A percentile compares a stretch with the other conserved stretches of the same genome.
Evolutionary conservation across 2,329 filamentous ascomycete genomes (phyloP).

Genomic region (Coniochaeta ligniaria): DNA sequence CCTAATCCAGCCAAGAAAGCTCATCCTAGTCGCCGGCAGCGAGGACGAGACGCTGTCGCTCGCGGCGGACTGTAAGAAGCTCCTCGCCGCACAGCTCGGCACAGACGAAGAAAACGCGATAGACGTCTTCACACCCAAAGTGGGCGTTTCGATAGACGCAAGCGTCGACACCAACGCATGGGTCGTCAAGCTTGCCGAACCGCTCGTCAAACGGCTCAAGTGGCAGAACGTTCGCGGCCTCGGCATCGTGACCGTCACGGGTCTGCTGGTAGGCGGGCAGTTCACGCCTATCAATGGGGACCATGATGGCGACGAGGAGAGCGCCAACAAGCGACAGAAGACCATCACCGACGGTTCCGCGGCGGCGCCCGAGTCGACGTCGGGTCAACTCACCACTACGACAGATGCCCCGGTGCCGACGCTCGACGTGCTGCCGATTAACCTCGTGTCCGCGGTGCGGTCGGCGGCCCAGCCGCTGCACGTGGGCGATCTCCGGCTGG

Average conservation of each 20-base stretch:
- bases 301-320: conserved; percentile 34
- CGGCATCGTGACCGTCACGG: conserved; percentile 88
- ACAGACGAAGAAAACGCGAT: conserved; percentile 31
- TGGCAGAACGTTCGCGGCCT: conserved; percentile 93
- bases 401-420: conserved; percentile 30
- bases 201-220: conserved; percentile 76
- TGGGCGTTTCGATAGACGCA: conserved; percentile 73
- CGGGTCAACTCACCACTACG: conserved; percentile 7
- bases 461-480: conserved; percentile 82
- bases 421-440: conserved; percentile 47
- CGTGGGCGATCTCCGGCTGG: conserved; percentile 85
- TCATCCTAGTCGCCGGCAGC: conserved; percentile 83
- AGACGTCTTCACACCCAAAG: conserved; percentile 73
- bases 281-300: conserved; percentile 17
- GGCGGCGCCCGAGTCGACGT: conserved; percentile 2
- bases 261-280: conserved; percentile 42
- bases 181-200: conserved; percentile 83
- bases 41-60: conserved; percentile 70
- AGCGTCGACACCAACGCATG: conserved; percentile 98
- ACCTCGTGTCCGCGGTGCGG: conserved; percentile 63
- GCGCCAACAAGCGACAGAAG: conserved; percentile 42
- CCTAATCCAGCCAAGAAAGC: conserved; percentile 85
- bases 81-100: conserved; percentile 41
- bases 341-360: conserved; percentile 24
- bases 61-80: conserved; percentile 70